Conservation (phyloP, 2,329 filamentous ascomycete genomes). For the Botryosphaeria dothidea region DNA sequence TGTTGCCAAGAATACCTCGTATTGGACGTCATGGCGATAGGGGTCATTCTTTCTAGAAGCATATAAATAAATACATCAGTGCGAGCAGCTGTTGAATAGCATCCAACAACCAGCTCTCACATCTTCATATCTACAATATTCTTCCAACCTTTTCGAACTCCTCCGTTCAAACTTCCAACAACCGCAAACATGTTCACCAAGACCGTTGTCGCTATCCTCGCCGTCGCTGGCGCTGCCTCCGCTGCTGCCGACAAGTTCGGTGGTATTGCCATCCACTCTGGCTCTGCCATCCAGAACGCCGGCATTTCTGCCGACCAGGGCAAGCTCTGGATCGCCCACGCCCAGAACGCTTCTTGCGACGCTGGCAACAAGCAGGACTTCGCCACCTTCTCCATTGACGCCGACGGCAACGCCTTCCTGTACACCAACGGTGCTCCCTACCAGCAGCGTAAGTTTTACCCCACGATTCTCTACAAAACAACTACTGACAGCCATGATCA, state of each 20-base stretch:
- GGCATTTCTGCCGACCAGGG: conserved; percentile 47
- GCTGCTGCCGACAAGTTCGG: conserved; percentile 46
- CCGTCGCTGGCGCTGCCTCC: conserved; percentile 36
- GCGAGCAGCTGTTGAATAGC: neutral
- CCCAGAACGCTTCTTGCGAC: conserved; percentile 53
- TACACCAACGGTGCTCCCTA: conserved; percentile 44
- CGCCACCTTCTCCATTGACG: conserved; percentile 54
- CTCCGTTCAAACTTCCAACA: conserved; percentile 13
- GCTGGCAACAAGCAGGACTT: conserved; percentile 30
- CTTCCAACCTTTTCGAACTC: conserved; percentile 7
- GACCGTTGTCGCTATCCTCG: conserved; percentile 20
- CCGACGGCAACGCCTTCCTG: conserved; percentile 50
- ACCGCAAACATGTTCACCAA: conserved; percentile 34
- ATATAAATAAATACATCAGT: neutral
- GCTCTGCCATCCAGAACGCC: conserved; percentile 51
- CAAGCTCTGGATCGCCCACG: conserved; percentile 46
- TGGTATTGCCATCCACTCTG: conserved; percentile 53
- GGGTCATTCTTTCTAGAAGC: neutral
- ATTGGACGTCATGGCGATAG: neutral
- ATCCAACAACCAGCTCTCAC: conserved; percentile 13
- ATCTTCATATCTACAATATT: neutral
- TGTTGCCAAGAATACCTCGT: conserved; percentile 1
- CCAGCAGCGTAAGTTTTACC: conserved; percentile 53
- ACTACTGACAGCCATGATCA: neutral
- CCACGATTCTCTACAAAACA: neutral